Conservation (phyloP, 257 asterid genomes). For the Petunia secreta region DNA sequence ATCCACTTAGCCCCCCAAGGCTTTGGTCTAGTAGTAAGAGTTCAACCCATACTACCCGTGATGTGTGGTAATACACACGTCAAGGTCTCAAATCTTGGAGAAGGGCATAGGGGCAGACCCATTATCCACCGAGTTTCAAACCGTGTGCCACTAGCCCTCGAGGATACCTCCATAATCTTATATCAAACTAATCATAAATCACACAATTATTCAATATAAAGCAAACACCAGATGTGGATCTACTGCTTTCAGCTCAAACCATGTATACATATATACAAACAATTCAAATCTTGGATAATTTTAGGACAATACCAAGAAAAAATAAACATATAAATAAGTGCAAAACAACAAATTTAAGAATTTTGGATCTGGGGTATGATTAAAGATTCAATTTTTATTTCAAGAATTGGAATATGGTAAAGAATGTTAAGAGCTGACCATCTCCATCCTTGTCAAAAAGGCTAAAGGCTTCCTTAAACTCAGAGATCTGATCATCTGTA, state of each 20-base stretch:
- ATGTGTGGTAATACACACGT: too few species aligned
- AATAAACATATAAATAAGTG: background rate
- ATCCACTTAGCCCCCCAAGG: background rate
- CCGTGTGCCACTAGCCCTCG: too few species aligned
- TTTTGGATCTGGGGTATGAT: background rate
- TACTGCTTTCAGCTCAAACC: background rate
- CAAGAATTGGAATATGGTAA: background rate
- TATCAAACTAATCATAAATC: background rate
- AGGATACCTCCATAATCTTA: background rate
- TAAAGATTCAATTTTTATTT: background rate
- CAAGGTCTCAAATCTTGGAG: too few species aligned
- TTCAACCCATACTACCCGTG: too few species aligned
- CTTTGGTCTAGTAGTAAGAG: too few species aligned
- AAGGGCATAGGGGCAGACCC: too few species aligned
- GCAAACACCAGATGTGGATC: background rate
- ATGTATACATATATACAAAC: background rate
- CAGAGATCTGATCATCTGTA: constrained; percentile 27
- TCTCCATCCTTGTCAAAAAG: constrained; percentile 13
- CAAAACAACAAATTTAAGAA: background rate
- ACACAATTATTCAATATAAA: background rate
- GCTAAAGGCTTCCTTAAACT: background rate
- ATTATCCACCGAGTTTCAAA: too few species aligned
- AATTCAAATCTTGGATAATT: constrained; percentile 10
- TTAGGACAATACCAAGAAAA: background rate
- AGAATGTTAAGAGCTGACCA: constrained; percentile 7